Base-by-base conservation (phyloP, 176 grass and related monocot genomes). In the Calamus simplicifolius region DNA sequence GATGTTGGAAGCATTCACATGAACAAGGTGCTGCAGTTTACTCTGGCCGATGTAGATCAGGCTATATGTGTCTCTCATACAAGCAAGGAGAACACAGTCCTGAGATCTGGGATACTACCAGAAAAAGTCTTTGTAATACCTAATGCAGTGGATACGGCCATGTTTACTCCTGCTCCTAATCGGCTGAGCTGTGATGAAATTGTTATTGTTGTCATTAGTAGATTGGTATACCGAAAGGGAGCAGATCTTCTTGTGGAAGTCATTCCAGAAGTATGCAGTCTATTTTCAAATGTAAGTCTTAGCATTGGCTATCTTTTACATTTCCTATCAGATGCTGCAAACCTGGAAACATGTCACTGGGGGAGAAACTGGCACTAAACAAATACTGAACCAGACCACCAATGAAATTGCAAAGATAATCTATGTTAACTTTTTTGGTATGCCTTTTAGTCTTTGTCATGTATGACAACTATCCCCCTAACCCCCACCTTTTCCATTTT, bases 1-100 rank as follows among this genome's bases (percentile, higher is more conserved):
- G 91, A 95, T 67, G 80, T 64, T 68, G 91, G 91, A 77, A 89
- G 86, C 63, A 95, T 95, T 81, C 91, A 87, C 80, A 95, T 95
- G 91, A 90, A 95, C 81, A 95, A 95, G 78, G 81, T 95, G 38
- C 83, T 95, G 62, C 90, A 95, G 73, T 95, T 95, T 75, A 90
- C 90, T 25, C 75, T 95, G 75, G 86, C 90, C 63, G 90, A 95
- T 83, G 84, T 89, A 78, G 80, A 86, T 63, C 85, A 87, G 53
- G 90, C 85, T 66, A 95, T 95, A 79, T 89, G 90, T 65, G 90
- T 95, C 28, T 89, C 85, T 26, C 90, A 95, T 68, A 95, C 90
- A 67, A 95, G 90, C 64, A 95, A 89, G 70, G 90, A 95, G 67
- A 95, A 95, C 65, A 95, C 90, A 60, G 90, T 95, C 23, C 72